These are phyloP conservation scores for Kurtzmaniella natalensis DNA, from an alignment of 1,139 yeast genomes.

Conservation along the genomic window DNA sequence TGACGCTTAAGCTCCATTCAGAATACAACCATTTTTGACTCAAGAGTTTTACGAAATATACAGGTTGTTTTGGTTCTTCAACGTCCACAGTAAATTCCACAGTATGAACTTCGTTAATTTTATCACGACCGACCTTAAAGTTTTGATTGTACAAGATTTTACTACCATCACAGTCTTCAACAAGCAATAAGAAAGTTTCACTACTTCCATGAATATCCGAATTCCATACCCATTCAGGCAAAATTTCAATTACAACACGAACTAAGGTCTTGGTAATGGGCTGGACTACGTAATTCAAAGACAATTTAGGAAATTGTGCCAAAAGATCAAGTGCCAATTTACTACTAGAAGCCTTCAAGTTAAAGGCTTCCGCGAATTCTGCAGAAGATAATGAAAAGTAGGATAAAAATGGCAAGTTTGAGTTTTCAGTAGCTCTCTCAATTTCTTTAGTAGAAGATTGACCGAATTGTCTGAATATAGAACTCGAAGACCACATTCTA, in stretches of 20 bases:
- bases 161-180: conserved; percentile 86
- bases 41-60: conserved; percentile 63
- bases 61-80: conserved; percentile 64
- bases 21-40: conserved; percentile 88
- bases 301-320: conserved; percentile 67
- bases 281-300: conserved; percentile 57
- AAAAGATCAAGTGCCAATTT: conserved; percentile 57
- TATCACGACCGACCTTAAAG: conserved; percentile 46
- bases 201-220: conserved; percentile 52
- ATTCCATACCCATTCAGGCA: conserved; percentile 81
- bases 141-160: conserved; percentile 56
- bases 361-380: conserved; percentile 78
- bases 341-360: conserved; percentile 61
- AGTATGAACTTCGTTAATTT: conserved; percentile 49
- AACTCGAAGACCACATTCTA: conserved; percentile 78
- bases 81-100: conserved; percentile 65
- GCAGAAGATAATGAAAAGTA: conserved; percentile 68
- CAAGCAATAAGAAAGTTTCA: conserved; percentile 64
- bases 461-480: conserved; percentile 83
- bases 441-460: conserved; percentile 51
- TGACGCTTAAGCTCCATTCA: conserved; percentile 58
- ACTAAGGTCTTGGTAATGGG: conserved; percentile 72
- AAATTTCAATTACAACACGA: conserved; percentile 59
- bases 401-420: conserved; percentile 78
- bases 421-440: conserved; percentile 69